Base-by-base conservation (phyloP, 352 stramenopile genomes). In the Blastocystis sp. region DNA sequence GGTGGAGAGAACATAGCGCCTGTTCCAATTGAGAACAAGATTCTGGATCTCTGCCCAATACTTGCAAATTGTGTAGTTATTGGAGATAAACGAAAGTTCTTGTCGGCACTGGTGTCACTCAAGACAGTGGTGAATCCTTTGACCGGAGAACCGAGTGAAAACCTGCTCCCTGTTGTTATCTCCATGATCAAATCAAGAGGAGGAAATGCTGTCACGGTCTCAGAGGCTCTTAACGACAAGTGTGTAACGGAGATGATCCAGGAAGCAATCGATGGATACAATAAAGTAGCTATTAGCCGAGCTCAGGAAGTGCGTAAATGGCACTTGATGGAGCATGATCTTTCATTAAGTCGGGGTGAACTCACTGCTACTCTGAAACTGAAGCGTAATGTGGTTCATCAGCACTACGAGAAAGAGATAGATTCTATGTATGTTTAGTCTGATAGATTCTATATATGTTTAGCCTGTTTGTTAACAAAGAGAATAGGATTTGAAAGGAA, bases 1-100 rank as follows among this genome's bases (percentile, higher is more conserved):
- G 92, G 92, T 37, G 92, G 92, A 50, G 92, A 94, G 81, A 94
- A 94, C 75, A 90, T 94, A 59, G 70, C 92, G 43, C 92, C 92
- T 11, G 90, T 92, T 24, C 91, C 90, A 26, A 94, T 94, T 75
- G 92, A 94, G 87, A 89, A 94, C n/a, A 73, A 91, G 43, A 87
- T 93, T 18, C 90, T 91, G 37, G 47, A 82, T 65, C 59, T 50
- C 81, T 93, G 90, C 81, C 85, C 41, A 26, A 90, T 76, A 70
- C 90, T 92, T 26, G 47, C 68, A 45, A 92, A 93, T 78, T 69
- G 76, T 41, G 90, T 94, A 34, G 82, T 93, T 7, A 88, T 94
- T 24, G 92, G 92, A 53, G 92, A 94, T 73, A 91, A 92, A 64
- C 90, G 91, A 34, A 93, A 93, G 70, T 94, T 92, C 76, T 79